A percentile compares a stretch with the other conserved stretches of the same genome.
These are phyloP conservation scores for Suhomyces ambrosiae DNA, from an alignment of 1,139 yeast species.

Conservation along the genomic window DNA sequence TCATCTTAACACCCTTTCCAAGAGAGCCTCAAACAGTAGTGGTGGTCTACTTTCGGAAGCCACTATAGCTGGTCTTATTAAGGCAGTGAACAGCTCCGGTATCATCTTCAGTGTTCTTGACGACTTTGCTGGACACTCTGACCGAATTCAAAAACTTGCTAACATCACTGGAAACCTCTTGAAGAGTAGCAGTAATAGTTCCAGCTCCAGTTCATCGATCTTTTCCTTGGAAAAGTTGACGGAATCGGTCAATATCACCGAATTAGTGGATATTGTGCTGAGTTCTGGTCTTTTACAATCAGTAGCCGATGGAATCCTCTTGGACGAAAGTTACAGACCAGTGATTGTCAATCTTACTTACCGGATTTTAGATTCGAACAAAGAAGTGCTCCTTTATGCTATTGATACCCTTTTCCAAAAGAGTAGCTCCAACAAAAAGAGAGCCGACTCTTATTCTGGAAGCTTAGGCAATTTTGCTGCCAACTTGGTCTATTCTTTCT, in stretches of 20 bases:
- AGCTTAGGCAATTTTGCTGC: slow-evolving; percentile 31
- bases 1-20: slow-evolving; percentile 3
- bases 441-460: slow-evolving; percentile 26
- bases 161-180: slow-evolving; percentile 31
- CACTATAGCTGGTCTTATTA: slow-evolving; percentile 20
- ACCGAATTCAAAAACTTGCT: slow-evolving; percentile 31
- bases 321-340: slow-evolving; percentile 40
- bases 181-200: slow-evolving; percentile 6
- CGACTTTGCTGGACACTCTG: slow-evolving; percentile 36
- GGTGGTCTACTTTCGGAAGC: slow-evolving; percentile 5
- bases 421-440: slow-evolving; percentile 17
- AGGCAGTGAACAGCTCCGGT: slow-evolving; percentile 39
- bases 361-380: slow-evolving; percentile 35
- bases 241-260: slow-evolving; percentile 27
- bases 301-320: slow-evolving; percentile 37
- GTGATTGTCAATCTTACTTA: slow-evolving; percentile 38
- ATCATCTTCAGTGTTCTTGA: slow-evolving; percentile 40
- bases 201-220: slow-evolving; percentile 7
- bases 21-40: slow-evolving; percentile 6
- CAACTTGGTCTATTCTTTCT: slow-evolving; percentile 33
- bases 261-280: slow-evolving; percentile 25
- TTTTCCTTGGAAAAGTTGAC: slow-evolving; percentile 16
- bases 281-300: slow-evolving; percentile 41
- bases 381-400: slow-evolving; percentile 27
- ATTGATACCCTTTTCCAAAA: slow-evolving; percentile 28